phyloP scores from a whole-genome alignment of 441 rosid genomes.

The Gossypium schwendimanii region DNA sequence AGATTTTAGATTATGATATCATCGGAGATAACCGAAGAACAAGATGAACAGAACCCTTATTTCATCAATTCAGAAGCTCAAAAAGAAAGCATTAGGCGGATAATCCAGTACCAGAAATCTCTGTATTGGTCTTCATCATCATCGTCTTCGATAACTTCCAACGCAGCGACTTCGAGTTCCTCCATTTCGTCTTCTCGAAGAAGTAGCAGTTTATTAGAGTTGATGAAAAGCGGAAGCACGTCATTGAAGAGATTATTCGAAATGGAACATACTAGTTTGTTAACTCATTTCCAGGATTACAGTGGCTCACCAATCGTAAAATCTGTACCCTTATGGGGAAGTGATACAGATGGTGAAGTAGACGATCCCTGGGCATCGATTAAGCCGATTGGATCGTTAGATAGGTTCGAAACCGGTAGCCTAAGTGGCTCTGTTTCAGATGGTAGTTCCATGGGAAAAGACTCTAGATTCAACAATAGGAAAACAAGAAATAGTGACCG shows the following conservation, averaged over 20 bases:
- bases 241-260: slow-evolving; percentile 37
- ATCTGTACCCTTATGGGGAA: slow-evolving; percentile 35
- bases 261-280: slow-evolving; percentile 41
- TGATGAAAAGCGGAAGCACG: slow-evolving; percentile 36
- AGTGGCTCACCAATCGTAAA: slow-evolving; percentile 30
- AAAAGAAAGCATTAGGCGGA: slow-evolving; percentile 23
- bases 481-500: neutral
- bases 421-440: slow-evolving; percentile 16
- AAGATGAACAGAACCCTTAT: slow-evolving; percentile 13
- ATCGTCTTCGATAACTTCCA: slow-evolving; percentile 15
- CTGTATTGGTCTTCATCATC: slow-evolving; percentile 23
- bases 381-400: slow-evolving; percentile 8
- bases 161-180: slow-evolving; percentile 16
- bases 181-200: slow-evolving; percentile 17
- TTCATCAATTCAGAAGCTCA: slow-evolving; percentile 12
- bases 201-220: slow-evolving; percentile 27
- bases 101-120: slow-evolving; percentile 31
- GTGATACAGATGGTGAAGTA: slow-evolving; percentile 28
- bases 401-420: neutral
- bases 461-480: neutral
- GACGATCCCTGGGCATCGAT: slow-evolving; percentile 35
- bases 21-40: slow-evolving; percentile 34
- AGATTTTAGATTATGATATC: slow-evolving; percentile 9
- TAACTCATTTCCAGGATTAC: slow-evolving; percentile 31
- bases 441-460: slow-evolving; percentile 16